Base-by-base conservation (phyloP, 1,139 yeast genomes). In the Saccharomycopsis phalli region DNA sequence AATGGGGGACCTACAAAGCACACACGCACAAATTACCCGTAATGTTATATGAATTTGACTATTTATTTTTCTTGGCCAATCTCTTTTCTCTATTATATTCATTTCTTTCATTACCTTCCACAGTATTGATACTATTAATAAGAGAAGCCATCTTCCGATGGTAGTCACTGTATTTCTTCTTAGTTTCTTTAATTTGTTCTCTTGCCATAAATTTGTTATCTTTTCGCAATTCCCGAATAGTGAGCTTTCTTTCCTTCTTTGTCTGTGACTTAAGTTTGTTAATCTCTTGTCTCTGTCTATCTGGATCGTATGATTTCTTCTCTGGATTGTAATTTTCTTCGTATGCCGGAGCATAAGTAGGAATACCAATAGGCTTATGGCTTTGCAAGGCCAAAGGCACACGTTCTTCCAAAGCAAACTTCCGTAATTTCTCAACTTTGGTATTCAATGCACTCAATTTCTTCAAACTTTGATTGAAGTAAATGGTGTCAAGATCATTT, bases 291-390 rank as follows among this genome's bases (percentile, higher is more conserved):
- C 94, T 74, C 47, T 81, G 78, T 50, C 77, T 69, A 58, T 88
- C 82, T 42, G 81, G 73, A 58, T 88, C 96, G 59, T 87, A 83
- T 11, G 94, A 82, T 62, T 83, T 86, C 74, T 80, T 83, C 56
- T 86, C 96, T 46, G 96, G 95, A 63, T 87, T 88, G 72, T 81
- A 93, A 66, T 87, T 86, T 55, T 86, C 97, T 62, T 88, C 97
- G 57, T 82, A 93, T 62, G 83, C 81, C 50, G 99, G 99, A 33
- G 88, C 81, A 55, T 71, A 73, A 1, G 95, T 74, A 37, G 91
- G 81, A 54, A 93, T 81, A 3, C 95, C 82, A 44, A 91, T 60
- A 26, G 94, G 86, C 54, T 74, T 76, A 62, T 88, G 96, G n/a
- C 74, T 65, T 63, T 93, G 99, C 49, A 91, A 68, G n/a, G 77